A percentile compares a stretch with the other conserved stretches of the same genome.
Evolutionary conservation across 192 early-diverging fungal genomes (phyloP).

Genomic region (Coemansia sp.): DNA sequence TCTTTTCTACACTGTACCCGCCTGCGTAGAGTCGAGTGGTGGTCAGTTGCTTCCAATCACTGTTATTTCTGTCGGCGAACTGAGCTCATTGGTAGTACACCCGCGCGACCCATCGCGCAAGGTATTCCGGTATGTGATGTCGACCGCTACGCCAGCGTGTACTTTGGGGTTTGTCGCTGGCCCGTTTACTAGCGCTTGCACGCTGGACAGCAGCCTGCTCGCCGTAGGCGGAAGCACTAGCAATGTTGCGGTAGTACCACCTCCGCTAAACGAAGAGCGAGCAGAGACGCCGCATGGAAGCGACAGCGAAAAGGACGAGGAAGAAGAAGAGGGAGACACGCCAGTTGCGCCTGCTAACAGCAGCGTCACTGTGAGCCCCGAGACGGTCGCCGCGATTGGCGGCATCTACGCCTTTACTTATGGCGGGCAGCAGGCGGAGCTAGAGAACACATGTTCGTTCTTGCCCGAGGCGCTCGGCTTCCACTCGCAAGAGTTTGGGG

Average conservation of each 20-base stretch:
- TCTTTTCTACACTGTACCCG: slow-evolving; percentile 69
- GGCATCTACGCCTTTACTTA: slow-evolving; percentile 73
- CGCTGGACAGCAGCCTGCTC: slow-evolving; percentile 38
- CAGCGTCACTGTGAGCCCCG: slow-evolving; percentile 20
- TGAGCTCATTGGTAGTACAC: slow-evolving; percentile 65
- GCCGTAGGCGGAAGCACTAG: not conserved
- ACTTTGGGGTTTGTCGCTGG: slow-evolving; percentile 74
- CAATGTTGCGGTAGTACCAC: not conserved
- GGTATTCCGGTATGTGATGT: slow-evolving; percentile 69
- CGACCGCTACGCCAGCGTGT: slow-evolving; percentile 69
- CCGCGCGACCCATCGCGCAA: slow-evolving; percentile 59
- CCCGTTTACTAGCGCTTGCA: slow-evolving; percentile 56
- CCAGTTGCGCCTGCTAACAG: not conserved
- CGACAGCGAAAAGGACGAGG: slow-evolving; percentile 1
- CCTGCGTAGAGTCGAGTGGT: slow-evolving; percentile 18
- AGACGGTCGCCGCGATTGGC: slow-evolving; percentile 49
- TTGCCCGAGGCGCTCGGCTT: slow-evolving; percentile 69
- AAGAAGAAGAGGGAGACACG: not conserved
- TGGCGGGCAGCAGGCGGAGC: slow-evolving; percentile 63
- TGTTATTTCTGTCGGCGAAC: slow-evolving; percentile 66
- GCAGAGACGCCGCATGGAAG: slow-evolving; percentile 10
- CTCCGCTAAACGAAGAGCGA: not conserved
- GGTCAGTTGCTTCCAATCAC: slow-evolving; percentile 33
- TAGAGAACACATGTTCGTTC: slow-evolving; percentile 66
- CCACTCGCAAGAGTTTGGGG: slow-evolving; percentile 83